Percentiles rank a stretch among this genome's conserved stretches.
These are phyloP conservation scores for Amanita inopinata DNA, from an alignment of 768 basidiomycete species.

Conservation along the genomic window DNA sequence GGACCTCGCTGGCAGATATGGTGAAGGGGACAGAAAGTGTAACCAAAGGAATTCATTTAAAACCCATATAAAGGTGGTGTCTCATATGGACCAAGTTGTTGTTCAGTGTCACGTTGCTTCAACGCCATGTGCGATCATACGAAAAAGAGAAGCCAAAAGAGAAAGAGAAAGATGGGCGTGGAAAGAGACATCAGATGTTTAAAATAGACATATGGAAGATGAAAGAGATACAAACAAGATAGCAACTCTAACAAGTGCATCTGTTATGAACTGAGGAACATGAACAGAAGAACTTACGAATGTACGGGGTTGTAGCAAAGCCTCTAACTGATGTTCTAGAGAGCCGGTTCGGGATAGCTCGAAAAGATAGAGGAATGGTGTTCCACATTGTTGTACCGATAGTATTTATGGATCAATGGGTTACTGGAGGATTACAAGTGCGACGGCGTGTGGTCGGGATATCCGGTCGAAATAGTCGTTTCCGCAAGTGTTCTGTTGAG, in stretches of 20 bases:
- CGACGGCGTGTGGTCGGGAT: no score
- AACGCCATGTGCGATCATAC: neutral
- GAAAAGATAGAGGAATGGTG: neutral
- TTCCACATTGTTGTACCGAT: constrained; percentile 3
- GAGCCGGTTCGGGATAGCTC: neutral
- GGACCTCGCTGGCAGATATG: neutral
- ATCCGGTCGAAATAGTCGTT: no score
- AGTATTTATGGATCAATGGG: neutral
- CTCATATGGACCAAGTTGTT: no score
- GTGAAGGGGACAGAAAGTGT: neutral
- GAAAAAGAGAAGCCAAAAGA: neutral
- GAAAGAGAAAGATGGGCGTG: neutral
- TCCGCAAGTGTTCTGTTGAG: no score
- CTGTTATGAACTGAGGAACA: no score
- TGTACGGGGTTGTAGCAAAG: neutral
- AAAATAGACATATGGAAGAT: no score
- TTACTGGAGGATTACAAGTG: neutral
- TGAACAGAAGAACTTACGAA: constrained; percentile 1
- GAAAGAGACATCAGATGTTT: neutral
- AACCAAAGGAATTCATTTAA: neutral
- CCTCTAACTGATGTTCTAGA: constrained; percentile 2
- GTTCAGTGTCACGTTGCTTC: no score
- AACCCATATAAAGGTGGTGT: no score
- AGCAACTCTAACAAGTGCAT: neutral
- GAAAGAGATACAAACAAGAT: no score